Conservation (phyloP, 2,329 filamentous ascomycete species). For the Talaromyces sp. region DNA sequence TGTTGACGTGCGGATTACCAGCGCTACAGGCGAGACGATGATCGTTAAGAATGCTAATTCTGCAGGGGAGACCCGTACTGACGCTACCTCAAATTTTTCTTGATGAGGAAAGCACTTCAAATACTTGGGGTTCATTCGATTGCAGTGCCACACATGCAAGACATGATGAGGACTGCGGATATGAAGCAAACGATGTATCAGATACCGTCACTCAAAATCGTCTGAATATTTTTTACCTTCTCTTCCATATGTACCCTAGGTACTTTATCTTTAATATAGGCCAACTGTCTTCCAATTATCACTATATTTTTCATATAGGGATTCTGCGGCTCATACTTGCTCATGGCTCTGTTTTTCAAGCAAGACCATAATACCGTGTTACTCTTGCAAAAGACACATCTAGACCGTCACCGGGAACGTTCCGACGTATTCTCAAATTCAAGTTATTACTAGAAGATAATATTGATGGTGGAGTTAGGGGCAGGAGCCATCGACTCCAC, state of each 20-base stretch:
- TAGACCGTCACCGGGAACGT: no score
- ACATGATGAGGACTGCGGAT: background rate
- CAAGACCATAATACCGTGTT: no score
- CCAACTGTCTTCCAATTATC: background rate
- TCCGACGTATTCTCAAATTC: no score
- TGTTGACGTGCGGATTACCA: slow-evolving; percentile 58
- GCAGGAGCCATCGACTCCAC: no score
- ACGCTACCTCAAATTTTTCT: background rate
- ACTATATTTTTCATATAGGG: background rate
- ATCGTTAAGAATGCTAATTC: slow-evolving; percentile 50
- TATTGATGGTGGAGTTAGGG: no score
- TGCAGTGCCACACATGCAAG: background rate
- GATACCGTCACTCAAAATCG: no score
- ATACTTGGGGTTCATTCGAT: background rate
- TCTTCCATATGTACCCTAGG: background rate
- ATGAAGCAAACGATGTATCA: no score
- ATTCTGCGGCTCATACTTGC: no score
- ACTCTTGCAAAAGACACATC: no score
- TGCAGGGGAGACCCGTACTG: background rate
- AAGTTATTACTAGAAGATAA: no score
- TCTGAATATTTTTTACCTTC: no score
- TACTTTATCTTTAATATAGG: background rate
- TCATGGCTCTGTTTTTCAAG: no score
- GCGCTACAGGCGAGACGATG: slow-evolving; percentile 50
- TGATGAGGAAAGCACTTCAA: background rate